Base-by-base conservation (phyloP, 257 asterid genomes). In the Anisodus tanguticus region DNA sequence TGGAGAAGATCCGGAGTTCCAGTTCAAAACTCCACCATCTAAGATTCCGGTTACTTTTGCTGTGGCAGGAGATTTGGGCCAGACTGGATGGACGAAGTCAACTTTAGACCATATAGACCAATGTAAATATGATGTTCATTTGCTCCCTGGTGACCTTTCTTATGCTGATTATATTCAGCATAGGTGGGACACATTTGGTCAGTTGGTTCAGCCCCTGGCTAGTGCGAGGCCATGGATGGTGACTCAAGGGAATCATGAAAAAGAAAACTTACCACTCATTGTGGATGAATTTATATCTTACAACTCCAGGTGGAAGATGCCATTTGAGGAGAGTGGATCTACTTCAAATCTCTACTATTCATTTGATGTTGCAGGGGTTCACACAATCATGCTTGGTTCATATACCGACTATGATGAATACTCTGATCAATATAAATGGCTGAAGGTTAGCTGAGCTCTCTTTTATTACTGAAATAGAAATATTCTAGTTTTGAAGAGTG, bases 171-270 rank as follows among this genome's bases (percentile, higher is more conserved):
- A 91, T 80, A 64, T 95, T 69, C 99, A 97, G 82, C 83, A 35
- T 59, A 89, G 83, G 88, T 97, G 99, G 99, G 99, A 97, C 88
- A 92, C 98, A 0, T 97, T 93, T 59, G 99, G 99, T 39, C 91
- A 92, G 88, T 91, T 97, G 77, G 97, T 97, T 84, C 94, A 97
- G 91, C 99, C 98, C 3, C 94, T 95, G 71, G 99, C 99, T 3
- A 97, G 99, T 84, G 83, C 93, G 41, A 93, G 96, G 51, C 99
- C 99, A 3, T 97, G 99, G 99, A 97, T 97, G 99, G 99, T 97
- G 88, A 95, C 99, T 13, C 97, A 95, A 87, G 99, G 99, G 82
- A 95, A 97, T 89, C 99, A 92, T 71, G 98, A 94, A 88, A 87
- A 88, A 92, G 99, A 94, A 93, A 59, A 37, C 22, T 88, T 97